Evolutionary conservation across 768 basidiomycete genomes (phyloP), one percentile per base, ranked within the genome.

Genomic region (Neoboletus subvelutipes): DNA sequence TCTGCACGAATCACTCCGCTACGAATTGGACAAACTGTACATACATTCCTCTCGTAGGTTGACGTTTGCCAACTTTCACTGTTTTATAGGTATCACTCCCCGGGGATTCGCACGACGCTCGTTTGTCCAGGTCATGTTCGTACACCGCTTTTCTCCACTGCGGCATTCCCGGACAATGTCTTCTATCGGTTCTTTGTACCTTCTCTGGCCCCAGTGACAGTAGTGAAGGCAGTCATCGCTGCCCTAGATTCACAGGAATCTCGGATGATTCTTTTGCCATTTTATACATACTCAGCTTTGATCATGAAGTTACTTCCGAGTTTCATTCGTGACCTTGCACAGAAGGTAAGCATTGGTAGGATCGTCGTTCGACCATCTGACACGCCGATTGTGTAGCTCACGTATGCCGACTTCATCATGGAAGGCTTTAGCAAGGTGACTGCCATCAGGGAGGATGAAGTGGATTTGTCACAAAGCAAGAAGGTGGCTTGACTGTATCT

Each of bases 21-120:
- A 86, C 63, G 96, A 99, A 70, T 83, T 98, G 18, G 89, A 94
- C 69, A 84, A 87, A 43, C 76, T 80, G 88, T 90, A 71, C 51
- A 68, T 58, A n/a, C 5, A 52, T 47, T 37, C 54, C 48, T 47
- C 37, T n/a, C 18, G 43, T n/a, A 3, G 2, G 26, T 50, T n/a
- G n/a, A 37, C 20, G 13, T 24, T 26, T 41, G 20, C 15, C 50
- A 45, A 58, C 12, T 39, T 54, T 26, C 49, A 54, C 9, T 52
- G 47, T 41, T 8, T 56, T 41, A 28, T 59, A 86, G 87, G n/a
- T 88, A 93, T 74, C 76, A 83, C 39, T 78, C 84, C 31, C 90
- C 89, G 1, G 71, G 76, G 42, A 85, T 99, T 71, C 88, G 92
- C n/a, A 96, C 94, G 11, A 94, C 93, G 3, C 79, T 98, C 22